Evolutionary conservation across 1,284 basidiomycete species (phyloP).

Genomic region (Veloporphyrellus conicus): DNA sequence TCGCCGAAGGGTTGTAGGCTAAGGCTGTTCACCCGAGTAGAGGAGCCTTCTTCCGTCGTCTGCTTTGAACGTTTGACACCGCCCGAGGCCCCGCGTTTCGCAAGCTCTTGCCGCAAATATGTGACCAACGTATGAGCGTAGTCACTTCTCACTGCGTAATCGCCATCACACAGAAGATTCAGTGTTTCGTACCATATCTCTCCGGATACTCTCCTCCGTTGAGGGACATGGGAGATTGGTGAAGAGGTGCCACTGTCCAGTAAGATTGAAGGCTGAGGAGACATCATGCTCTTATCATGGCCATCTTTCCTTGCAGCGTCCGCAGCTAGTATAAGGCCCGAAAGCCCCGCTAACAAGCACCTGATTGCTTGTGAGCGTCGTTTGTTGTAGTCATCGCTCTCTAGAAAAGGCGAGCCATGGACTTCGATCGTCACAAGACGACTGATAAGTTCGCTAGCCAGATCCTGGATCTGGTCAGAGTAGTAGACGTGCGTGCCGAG

Average conservation of each 20-base stretch:
- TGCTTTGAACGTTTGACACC: slow-evolving; percentile 43
- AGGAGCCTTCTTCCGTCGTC: slow-evolving; percentile 41
- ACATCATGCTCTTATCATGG: slow-evolving; percentile 22
- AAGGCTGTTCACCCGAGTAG: slow-evolving; percentile 44
- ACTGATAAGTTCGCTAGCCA: slow-evolving; percentile 79
- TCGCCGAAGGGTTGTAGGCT: slow-evolving; percentile 60
- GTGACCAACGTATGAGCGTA: slow-evolving; percentile 70
- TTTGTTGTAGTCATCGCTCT: slow-evolving; percentile 42
- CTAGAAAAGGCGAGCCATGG: slow-evolving; percentile 49
- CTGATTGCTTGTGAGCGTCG: slow-evolving; percentile 69
- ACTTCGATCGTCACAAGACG: slow-evolving; percentile 71
- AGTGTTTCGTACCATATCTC: slow-evolving; percentile 89
- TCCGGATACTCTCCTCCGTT: slow-evolving; percentile 70
- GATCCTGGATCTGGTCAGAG: slow-evolving; percentile 93
- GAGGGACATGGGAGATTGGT: slow-evolving; percentile 36
- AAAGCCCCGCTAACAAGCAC: slow-evolving; percentile 65
- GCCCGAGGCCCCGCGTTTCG: slow-evolving; percentile 48
- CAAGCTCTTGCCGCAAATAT: slow-evolving; percentile 74
- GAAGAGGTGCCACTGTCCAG: slow-evolving; percentile 18
- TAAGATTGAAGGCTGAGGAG: slow-evolving; percentile 22
- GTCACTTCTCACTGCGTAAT: slow-evolving; percentile 69
- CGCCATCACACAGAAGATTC: slow-evolving; percentile 73
- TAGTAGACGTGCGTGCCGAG: slow-evolving; percentile 91
- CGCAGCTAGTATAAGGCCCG: slow-evolving; percentile 68
- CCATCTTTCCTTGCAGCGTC: slow-evolving; percentile 42